Base-by-base conservation (phyloP, 2,329 filamentous ascomycete species). In the Fusarium falciforme region DNA sequence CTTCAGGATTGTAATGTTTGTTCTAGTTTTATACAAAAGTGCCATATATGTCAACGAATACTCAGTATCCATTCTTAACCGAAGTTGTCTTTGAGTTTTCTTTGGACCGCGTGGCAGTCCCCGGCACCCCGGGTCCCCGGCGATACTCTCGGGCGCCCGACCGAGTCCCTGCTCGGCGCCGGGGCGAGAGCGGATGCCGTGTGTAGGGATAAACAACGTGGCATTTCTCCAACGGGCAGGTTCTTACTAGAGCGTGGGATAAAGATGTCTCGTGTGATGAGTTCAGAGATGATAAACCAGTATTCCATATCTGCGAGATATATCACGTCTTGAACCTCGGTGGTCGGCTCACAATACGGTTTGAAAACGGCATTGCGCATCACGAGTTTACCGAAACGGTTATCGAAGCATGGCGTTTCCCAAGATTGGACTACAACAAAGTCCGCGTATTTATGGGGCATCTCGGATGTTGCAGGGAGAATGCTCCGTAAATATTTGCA, bases 391-490 rank as follows among this genome's bases (percentile, higher is more conserved):
- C 44, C 44, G 25, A 49, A 49, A 49, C 44, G 25, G 44, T 27
- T 49, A 49, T 49, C 44, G 44, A 49, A 40, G 44, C 44, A 49
- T 16, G 42, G 22, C 42, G 22, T 47, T 47, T 47, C 22, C 22
- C 42, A 16, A 47, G 12, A 47, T 47, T 47, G 42, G 14, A 27
- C 22, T 25, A 25, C 22, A 47, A 25, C 38, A 59, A 44, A 44
- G 44, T 47, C 58, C 40, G 44, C 40, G 49, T 33, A 61, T 47
- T 61, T 47, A 61, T 61, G 55, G 47, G 52, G 36, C 44, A 38
- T 44, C 31, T 73, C 17, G 61, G 58, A 70, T 27, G 44, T 25
- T 31, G 38, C 61, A 33, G 38, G 58, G 36, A 62, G 47, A 60
- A 40, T 33, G 11, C 57, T 49, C 22, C 20, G 42, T 44, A 25